Evolutionary conservation across 169 alveolate genomes (phyloP).

Genomic region (Cardiosporidium cionae): DNA sequence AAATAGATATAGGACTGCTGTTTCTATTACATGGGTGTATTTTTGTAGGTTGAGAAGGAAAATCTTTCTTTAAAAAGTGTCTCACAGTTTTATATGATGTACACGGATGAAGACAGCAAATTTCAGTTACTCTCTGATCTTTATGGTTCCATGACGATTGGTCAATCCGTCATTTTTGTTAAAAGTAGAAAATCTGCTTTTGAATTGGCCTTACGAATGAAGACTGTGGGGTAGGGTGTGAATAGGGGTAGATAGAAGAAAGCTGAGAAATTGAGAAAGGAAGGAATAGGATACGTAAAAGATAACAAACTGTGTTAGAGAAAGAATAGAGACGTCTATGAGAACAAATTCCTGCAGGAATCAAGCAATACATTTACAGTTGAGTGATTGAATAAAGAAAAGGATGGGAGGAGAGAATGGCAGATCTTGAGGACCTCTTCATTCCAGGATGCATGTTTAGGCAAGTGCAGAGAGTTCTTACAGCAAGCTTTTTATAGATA

Average conservation of each 20-base stretch:
- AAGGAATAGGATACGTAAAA: background rate
- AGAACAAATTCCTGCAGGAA: too few relatives aligned
- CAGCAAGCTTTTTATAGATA: too few relatives aligned
- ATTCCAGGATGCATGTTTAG: too few relatives aligned
- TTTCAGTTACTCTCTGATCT: constrained; percentile 80
- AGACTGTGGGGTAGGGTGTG: constrained; percentile 71
- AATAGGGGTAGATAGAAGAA: constrained; percentile 9
- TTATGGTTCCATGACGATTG: constrained; percentile 87
- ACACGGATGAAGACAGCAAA: constrained; percentile 69
- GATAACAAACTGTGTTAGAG: too few relatives aligned
- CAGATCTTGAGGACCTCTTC: too few relatives aligned
- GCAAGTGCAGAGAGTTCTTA: too few relatives aligned
- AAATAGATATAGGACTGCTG: too few relatives aligned
- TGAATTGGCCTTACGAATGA: constrained; percentile 78
- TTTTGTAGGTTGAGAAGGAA: constrained; percentile 77
- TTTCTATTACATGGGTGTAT: background rate
- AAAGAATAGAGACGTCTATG: too few relatives aligned
- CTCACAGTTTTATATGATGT: constrained; percentile 75
- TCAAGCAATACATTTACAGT: too few relatives aligned
- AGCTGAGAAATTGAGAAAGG: background rate
- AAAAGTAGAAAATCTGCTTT: constrained; percentile 87
- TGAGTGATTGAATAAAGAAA: too few relatives aligned
- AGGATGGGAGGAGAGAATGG: too few relatives aligned
- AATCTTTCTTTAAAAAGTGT: constrained; percentile 91
- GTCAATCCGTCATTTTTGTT: constrained; percentile 93